Evolutionary conservation across 2,329 filamentous ascomycete genomes (phyloP), one percentile per base, ranked within the genome.

Genomic region (Falciphora oryzae): DNA sequence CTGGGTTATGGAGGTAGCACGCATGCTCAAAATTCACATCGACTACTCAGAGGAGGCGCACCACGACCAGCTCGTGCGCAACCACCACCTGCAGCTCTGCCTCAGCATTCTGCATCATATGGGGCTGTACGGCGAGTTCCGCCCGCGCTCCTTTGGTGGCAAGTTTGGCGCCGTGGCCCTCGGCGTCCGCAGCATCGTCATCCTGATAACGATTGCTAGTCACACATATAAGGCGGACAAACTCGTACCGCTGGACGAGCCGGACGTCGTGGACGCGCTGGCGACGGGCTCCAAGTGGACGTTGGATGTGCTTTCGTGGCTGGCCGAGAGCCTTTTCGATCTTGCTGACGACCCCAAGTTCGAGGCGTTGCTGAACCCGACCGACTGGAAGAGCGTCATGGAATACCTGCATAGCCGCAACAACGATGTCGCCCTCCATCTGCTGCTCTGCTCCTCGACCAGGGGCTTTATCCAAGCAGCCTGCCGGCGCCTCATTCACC

Each of bases 11-110:
- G 88, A 91, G 68, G 79, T 93, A 16, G 87, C 91, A 63, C 82
- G 85, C 57, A 85, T 90, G 65, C 79, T 93, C 63, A 89, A 88
- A 67, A 82, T 91, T 35, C 86, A 88, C 62, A 85, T 93, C 61
- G 94, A 98, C 76, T 96, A 93, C 72, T 90, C 92, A 0, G 85
- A 91, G 61, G 91, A 96, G 66, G 79, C 85, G 1, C 83, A 86
- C 59, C 85, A 90, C 69, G 88, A 94, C 72, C 82, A 88, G 65
- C 79, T 96, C 44, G 84, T 95, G 68, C 82, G 88, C 66, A 93
- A 95, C 70, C 80, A 82, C 3, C 82, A 87, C 50, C 83, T 97
- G 59, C 89, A 92, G 66, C 83, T 91, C 65, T 91, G 88, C 65
- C 80, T 97, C 16, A 91, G 91, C 71, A 85, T 95, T 32, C 87